Conservation (phyloP, 352 stramenopile species). For the Lagenidium giganteum region DNA sequence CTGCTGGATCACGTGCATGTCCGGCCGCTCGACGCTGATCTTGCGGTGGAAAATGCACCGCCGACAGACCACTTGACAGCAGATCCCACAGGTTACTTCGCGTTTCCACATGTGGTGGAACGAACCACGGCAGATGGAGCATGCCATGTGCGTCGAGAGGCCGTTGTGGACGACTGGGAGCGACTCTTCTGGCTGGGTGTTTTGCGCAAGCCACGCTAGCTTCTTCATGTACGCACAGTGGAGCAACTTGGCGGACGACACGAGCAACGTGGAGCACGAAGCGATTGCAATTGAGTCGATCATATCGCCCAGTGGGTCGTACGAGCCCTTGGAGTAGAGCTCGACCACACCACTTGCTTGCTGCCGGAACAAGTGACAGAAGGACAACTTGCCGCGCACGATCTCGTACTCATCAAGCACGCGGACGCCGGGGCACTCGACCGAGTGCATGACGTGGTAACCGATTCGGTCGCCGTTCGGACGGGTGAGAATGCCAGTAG, state of each 20-base stretch:
- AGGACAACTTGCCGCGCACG: conserved; percentile 24
- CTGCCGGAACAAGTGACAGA: conserved; percentile 34
- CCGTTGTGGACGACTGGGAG: conserved; percentile 2
- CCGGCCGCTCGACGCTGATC: too few relatives aligned
- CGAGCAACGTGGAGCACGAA: too few relatives aligned
- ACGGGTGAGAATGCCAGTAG: conserved; percentile 6
- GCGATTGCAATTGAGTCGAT: too few relatives aligned
- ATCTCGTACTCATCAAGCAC: conserved; percentile 12
- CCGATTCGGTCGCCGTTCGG: conserved; percentile 23
- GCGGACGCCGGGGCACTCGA: conserved; percentile 19
- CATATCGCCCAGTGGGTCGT: conserved; percentile 22
- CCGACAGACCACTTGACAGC: conserved; percentile 30
- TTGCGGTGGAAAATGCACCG: conserved; percentile 34
- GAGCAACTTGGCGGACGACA: too few relatives aligned
- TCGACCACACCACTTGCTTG: conserved; percentile 19
- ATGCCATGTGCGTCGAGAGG: neutral
- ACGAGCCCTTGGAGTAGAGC: conserved; percentile 32
- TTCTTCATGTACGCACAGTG: conserved; percentile 66
- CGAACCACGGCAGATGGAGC: neutral
- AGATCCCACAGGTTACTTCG: conserved; percentile 32
- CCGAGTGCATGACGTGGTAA: conserved; percentile 41
- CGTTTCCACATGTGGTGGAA: too few relatives aligned
- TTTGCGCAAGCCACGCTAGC: conserved; percentile 49
- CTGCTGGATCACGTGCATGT: too few relatives aligned
- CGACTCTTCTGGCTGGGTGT: conserved; percentile 14